phyloP scores from a whole-genome alignment of 2,329 filamentous ascomycete species.

The Diaporthe australafricana region DNA sequence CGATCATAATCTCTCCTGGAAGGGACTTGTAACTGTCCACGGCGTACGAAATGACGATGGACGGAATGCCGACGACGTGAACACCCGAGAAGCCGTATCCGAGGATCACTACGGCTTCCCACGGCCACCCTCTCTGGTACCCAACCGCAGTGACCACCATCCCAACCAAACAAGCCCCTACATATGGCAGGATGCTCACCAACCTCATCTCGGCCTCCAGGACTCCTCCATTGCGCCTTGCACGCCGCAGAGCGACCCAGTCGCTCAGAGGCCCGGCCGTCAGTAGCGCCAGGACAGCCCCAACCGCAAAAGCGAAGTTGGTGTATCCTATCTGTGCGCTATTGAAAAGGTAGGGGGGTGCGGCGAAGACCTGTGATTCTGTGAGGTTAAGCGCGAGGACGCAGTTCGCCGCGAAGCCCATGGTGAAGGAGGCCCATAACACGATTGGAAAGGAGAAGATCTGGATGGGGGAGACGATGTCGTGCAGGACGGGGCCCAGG shows the following conservation, averaged over 20 bases:
- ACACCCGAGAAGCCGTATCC: constrained; percentile 53
- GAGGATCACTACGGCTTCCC: constrained; percentile 57
- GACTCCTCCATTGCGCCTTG: constrained; percentile 54
- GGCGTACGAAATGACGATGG: constrained; percentile 67
- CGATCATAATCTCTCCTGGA: constrained; percentile 69
- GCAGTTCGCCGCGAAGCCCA: constrained; percentile 46
- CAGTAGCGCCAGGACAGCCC: constrained; percentile 52
- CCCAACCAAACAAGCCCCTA: constrained; percentile 54
- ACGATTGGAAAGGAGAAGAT: constrained; percentile 47
- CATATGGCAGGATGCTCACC: constrained; percentile 54
- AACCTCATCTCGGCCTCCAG: constrained; percentile 60
- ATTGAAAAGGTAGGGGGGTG: constrained; percentile 58
- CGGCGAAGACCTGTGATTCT: constrained; percentile 57
- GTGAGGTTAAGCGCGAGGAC: constrained; percentile 63
- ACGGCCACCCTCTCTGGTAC: constrained; percentile 58
- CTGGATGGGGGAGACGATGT: constrained; percentile 45
- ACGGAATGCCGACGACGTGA: constrained; percentile 61
- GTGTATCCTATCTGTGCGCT: constrained; percentile 58
- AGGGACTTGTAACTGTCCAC: constrained; percentile 69
- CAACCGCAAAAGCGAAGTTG: constrained; percentile 58
- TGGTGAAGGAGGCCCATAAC: constrained; percentile 43
- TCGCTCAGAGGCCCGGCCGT: constrained; percentile 57
- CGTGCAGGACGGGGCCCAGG: constrained; percentile 41
- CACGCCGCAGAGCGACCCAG: constrained; percentile 51
- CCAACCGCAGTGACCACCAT: constrained; percentile 58